Percentiles rank a stretch among this genome's conserved stretches.
These are phyloP conservation scores for Aspergillus ibericus DNA, from an alignment of 2,329 filamentous ascomycete species.

Conservation along the genomic window DNA sequence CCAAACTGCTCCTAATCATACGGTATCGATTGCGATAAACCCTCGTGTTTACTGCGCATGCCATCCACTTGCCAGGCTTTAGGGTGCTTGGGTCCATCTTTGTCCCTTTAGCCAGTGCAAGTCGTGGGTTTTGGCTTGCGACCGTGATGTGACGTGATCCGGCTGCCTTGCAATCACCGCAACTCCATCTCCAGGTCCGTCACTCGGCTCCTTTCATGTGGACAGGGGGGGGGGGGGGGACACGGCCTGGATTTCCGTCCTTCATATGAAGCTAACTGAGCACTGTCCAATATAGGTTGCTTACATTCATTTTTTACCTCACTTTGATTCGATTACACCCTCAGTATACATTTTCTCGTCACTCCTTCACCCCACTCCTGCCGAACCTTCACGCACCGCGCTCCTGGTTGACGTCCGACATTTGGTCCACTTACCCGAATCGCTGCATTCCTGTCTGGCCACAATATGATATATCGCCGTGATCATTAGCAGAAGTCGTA, in stretches of 20 bases:
- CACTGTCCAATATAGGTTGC: conserved; percentile 12
- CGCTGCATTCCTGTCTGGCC: conserved; percentile 9
- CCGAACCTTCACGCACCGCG: neutral
- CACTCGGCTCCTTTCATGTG: neutral
- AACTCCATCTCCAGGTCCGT: conserved; percentile 18
- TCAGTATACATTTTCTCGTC: conserved; percentile 12
- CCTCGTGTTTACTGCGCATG: neutral
- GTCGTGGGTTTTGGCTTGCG: conserved; percentile 3
- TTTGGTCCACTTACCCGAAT: neutral
- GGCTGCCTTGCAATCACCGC: neutral
- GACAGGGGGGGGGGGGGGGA: conserved; percentile 1
- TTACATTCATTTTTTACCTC: conserved; percentile 20
- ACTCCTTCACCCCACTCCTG: conserved; percentile 14
- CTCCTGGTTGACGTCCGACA: neutral
- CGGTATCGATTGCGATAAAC: neutral
- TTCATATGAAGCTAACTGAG: conserved; percentile 10
- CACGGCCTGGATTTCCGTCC: neutral
- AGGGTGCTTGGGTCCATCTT: neutral
- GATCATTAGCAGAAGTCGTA: conserved; percentile 11
- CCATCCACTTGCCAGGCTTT: neutral
- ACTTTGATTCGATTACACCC: neutral
- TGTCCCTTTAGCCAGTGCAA: neutral
- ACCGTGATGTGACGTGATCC: conserved; percentile 8
- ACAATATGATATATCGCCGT: conserved; percentile 25
- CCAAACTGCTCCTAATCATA: neutral